A percentile compares a stretch with the other conserved stretches of the same genome.
phyloP scores from a whole-genome alignment of 176 grass and related monocot species.

The Triticum dicoccoides region DNA sequence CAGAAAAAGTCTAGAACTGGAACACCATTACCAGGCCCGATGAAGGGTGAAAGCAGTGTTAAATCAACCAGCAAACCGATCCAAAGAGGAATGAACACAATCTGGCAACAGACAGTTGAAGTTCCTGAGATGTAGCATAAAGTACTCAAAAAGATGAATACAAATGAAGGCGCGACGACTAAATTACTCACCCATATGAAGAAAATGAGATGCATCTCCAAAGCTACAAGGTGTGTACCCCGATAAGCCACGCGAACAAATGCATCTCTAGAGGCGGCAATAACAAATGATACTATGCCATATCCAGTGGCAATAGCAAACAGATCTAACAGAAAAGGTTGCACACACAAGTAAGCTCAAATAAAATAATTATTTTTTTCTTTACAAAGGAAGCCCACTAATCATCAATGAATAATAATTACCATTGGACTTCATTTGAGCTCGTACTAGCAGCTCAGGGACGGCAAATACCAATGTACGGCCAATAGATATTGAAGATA shows the following conservation, averaged over 20 bases:
- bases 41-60: constrained; percentile 42
- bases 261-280: constrained; percentile 24
- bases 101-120: constrained; percentile 32
- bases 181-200: constrained; percentile 45
- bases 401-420: constrained; percentile 28
- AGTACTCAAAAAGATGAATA: constrained; percentile 8
- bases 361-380: constrained; percentile 10
- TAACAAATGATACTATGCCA: constrained; percentile 31
- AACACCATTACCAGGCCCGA: constrained; percentile 2
- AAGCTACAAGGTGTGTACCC: constrained; percentile 14
- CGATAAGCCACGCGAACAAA: constrained; percentile 7
- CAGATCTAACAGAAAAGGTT: constrained; percentile 37
- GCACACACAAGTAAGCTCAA: background rate
- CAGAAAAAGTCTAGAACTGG: constrained; percentile 34
- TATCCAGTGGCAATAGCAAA: constrained; percentile 37
- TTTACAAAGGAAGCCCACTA: background rate
- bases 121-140: constrained; percentile 20
- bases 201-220: constrained; percentile 30
- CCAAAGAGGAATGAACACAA: constrained; percentile 34
- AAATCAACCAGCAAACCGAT: constrained; percentile 41
- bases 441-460: constrained; percentile 32
- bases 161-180: background rate
- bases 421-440: constrained; percentile 50
- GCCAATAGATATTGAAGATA: constrained; percentile 38
- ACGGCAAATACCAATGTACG: constrained; percentile 40